Conservation (phyloP, 192 early-diverging fungal genomes). For the Diversispora epigaea region DNA sequence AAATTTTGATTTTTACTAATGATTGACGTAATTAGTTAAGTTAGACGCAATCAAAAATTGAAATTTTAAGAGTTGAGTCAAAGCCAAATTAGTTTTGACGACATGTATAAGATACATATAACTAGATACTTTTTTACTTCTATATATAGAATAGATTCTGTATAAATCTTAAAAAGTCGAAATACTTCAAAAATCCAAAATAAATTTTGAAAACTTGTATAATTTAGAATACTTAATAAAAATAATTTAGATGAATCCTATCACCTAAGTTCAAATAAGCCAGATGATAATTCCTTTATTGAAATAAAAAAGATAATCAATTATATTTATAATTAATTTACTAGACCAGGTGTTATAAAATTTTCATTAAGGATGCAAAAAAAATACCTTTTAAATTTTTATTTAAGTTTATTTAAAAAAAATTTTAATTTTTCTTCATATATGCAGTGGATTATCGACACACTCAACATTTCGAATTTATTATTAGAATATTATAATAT, state of each 20-base stretch:
- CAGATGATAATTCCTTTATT: not conserved
- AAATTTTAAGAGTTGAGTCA: no score
- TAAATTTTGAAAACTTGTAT: no score
- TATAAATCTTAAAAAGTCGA: no score
- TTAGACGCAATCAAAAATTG: no score
- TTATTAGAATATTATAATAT: constrained; percentile 28
- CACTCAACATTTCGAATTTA: constrained; percentile 9
- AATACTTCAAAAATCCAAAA: no score
- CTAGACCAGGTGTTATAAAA: not conserved
- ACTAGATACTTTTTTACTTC: no score
- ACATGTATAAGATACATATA: no score
- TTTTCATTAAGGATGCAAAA: constrained; percentile 10
- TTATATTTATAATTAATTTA: not conserved
- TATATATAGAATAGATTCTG: no score
- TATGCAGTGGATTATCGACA: constrained; percentile 28
- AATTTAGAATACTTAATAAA: not conserved
- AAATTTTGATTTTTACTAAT: no score
- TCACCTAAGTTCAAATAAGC: not conserved
- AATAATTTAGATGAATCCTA: not conserved
- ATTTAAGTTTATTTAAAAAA: constrained; percentile 21
- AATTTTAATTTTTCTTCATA: constrained; percentile 14
- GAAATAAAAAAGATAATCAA: not conserved
- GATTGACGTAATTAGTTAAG: no score
- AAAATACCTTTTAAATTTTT: constrained; percentile 16
- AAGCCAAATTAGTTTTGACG: no score